A percentile compares a stretch with the other conserved stretches of the same genome.
phyloP scores from a whole-genome alignment of 805 yeast genomes.

The Candida railenensis region DNA sequence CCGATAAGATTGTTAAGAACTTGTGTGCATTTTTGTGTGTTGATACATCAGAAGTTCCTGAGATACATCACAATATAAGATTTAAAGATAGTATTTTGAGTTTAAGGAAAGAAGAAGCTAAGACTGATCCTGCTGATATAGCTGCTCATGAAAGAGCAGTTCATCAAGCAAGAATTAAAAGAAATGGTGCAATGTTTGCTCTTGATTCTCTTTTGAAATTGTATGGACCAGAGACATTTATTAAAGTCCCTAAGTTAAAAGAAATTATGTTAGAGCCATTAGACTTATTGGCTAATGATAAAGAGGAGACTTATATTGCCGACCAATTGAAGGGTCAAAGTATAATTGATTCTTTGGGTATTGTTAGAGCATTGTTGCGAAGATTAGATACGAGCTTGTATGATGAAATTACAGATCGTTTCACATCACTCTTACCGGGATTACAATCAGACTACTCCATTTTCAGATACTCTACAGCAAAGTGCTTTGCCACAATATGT shows the following conservation, averaged over 20 bases:
- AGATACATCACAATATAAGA: slow-evolving; percentile 64
- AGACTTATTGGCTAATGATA: slow-evolving; percentile 27
- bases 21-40: slow-evolving; percentile 92
- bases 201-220: slow-evolving; percentile 55
- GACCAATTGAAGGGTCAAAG: slow-evolving; percentile 66
- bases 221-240: slow-evolving; percentile 57
- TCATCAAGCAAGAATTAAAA: slow-evolving; percentile 72
- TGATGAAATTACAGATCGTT: slow-evolving; percentile 43
- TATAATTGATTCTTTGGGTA: slow-evolving; percentile 83
- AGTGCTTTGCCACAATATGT: slow-evolving; percentile 80
- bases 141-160: slow-evolving; percentile 62
- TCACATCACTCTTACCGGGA: slow-evolving; percentile 48
- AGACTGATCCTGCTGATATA: slow-evolving; percentile 58
- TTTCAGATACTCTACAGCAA: slow-evolving; percentile 85
- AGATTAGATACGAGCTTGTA: slow-evolving; percentile 51
- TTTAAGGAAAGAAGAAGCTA: slow-evolving; percentile 73
- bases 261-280: slow-evolving; percentile 68
- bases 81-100: slow-evolving; percentile 63
- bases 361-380: slow-evolving; percentile 71
- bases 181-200: slow-evolving; percentile 79
- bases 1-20: slow-evolving; percentile 87
- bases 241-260: slow-evolving; percentile 62
- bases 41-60: slow-evolving; percentile 95
- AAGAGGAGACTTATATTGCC: slow-evolving; percentile 26
- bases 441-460: slow-evolving; percentile 76